Conservation (phyloP, 2,329 filamentous ascomycete species). For the Amylocarpus encephaloides region DNA sequence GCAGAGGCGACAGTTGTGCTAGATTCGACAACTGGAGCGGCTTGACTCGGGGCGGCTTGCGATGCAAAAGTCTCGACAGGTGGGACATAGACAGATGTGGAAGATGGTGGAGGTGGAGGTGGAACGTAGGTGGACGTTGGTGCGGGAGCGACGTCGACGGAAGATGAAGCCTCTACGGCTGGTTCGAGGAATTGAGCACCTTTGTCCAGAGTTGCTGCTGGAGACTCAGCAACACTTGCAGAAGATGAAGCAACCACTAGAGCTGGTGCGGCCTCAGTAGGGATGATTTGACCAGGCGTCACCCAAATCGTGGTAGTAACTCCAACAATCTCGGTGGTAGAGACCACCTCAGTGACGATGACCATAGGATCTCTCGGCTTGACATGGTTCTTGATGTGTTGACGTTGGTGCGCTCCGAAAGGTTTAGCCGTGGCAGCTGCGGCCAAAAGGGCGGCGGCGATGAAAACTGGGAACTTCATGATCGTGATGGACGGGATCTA, state of each 20-base stretch:
- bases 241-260: slow-evolving; percentile 3
- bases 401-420: slow-evolving; percentile 33
- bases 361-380: slow-evolving; percentile 29
- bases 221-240: slow-evolving; percentile 1
- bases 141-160: slow-evolving; percentile 23
- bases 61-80: slow-evolving; percentile 1
- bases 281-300: slow-evolving; percentile 23
- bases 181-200: slow-evolving; percentile 22
- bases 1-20: neutral
- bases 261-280: slow-evolving; percentile 4
- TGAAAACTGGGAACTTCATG: slow-evolving; percentile 33
- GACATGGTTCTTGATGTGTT: slow-evolving; percentile 20
- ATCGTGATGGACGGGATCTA: slow-evolving; percentile 10
- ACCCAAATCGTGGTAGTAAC: slow-evolving; percentile 37
- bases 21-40: neutral
- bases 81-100: slow-evolving; percentile 10
- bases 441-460: slow-evolving; percentile 27
- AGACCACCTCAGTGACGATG: slow-evolving; percentile 42
- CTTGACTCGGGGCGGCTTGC: neutral
- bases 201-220: slow-evolving; percentile 4
- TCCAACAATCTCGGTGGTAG: slow-evolving; percentile 41
- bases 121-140: slow-evolving; percentile 3
- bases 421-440: slow-evolving; percentile 30
- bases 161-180: slow-evolving; percentile 21
- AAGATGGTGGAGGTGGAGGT: slow-evolving; percentile 10